These are phyloP conservation scores for Warburgia ugandensis DNA, from an alignment of 164 flowering plant species.

Conservation along the genomic window DNA sequence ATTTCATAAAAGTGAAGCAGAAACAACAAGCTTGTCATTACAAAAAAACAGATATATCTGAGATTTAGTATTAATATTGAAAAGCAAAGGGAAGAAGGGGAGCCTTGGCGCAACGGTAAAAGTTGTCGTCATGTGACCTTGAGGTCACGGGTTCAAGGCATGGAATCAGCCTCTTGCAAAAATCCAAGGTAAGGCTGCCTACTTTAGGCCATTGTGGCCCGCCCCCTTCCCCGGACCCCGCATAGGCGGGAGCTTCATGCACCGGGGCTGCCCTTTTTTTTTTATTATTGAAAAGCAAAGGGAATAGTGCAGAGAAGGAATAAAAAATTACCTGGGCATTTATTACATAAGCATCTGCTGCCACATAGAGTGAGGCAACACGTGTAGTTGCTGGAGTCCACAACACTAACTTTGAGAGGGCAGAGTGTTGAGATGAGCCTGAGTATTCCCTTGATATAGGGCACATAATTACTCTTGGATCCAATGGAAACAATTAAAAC, in stretches of 20 bases:
- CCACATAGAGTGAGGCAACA: conserved; percentile 92
- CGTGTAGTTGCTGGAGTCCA: conserved; percentile 96
- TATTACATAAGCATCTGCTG: conserved; percentile 88
- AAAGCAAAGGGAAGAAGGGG: too few relatives aligned
- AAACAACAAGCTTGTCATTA: not conserved
- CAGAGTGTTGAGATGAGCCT: conserved; percentile 51
- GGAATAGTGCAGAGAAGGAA: not conserved
- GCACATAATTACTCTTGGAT: conserved; percentile 83
- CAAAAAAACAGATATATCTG: not conserved
- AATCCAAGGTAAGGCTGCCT: too few relatives aligned
- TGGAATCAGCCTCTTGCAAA: too few relatives aligned
- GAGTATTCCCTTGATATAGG: conserved; percentile 68
- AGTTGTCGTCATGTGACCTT: too few relatives aligned
- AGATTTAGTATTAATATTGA: not conserved
- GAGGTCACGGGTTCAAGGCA: too few relatives aligned
- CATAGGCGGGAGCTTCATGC: too few relatives aligned
- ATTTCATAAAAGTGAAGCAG: too few relatives aligned
- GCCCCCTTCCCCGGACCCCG: too few relatives aligned
- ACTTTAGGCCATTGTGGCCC: too few relatives aligned
- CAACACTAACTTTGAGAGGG: conserved; percentile 61
- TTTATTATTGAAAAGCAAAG: not conserved
- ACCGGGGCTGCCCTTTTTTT: too few relatives aligned
- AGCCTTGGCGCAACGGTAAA: too few relatives aligned
- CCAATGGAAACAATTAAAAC: conserved; percentile 94
- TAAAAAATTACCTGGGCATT: conserved; percentile 62